Evolutionary conservation across 2,329 filamentous ascomycete species (phyloP).

Genomic region (Penicillium sp.): DNA sequence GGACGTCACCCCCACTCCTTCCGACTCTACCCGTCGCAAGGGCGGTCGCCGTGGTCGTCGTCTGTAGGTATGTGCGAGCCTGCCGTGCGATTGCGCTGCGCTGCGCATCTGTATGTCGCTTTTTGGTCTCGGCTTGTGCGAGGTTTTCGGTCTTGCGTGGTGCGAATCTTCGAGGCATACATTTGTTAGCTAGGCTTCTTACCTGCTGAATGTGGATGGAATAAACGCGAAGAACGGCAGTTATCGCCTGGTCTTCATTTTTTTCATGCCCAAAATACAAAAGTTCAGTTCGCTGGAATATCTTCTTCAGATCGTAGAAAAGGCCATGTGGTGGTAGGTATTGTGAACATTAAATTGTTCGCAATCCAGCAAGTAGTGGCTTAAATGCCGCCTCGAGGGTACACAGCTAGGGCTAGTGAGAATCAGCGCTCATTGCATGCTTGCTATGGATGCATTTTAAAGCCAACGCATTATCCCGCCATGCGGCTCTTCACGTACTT

Average conservation of each 20-base stretch:
- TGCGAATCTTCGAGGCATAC: not conserved
- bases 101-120: constrained; percentile 3
- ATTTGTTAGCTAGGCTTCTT: constrained; percentile 34
- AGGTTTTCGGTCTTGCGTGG: constrained; percentile 36
- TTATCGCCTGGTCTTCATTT: constrained; percentile 57
- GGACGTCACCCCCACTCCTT: constrained; percentile 98
- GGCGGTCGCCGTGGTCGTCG: constrained; percentile 99
- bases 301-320: not conserved
- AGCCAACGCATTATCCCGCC: no score
- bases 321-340: not conserved
- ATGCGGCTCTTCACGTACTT: no score
- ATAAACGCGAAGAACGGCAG: constrained; percentile 60
- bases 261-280: constrained; percentile 41
- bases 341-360: not conserved
- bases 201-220: constrained; percentile 51
- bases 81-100: constrained; percentile 2
- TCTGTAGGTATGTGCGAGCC: constrained; percentile 72
- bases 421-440: not conserved
- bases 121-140: constrained; percentile 32
- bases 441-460: not conserved
- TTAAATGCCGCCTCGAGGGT: not conserved
- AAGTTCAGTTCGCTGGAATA: constrained; percentile 10
- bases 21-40: constrained; percentile 99
- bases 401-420: not conserved
- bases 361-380: no score